Percentiles rank a stretch among this genome's conserved stretches.
phyloP scores from a whole-genome alignment of 75 land plant genomes.

The Cryptomeria japonica region DNA sequence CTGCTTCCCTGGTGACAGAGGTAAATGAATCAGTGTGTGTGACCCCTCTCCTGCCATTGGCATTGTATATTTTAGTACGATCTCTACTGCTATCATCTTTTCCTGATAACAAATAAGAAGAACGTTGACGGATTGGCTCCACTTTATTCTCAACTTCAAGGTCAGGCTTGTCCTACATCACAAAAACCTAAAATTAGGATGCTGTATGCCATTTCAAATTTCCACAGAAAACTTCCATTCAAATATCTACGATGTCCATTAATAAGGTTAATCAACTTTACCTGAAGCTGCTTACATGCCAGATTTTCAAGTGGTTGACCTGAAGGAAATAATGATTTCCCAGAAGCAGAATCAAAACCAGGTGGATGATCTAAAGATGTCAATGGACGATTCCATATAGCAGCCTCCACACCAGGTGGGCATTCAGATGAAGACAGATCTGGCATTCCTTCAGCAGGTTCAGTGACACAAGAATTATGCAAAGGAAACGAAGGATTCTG shows the following conservation, averaged over 20 bases:
- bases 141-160: neutral
- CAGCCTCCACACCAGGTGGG: neutral
- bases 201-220: neutral
- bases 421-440: neutral
- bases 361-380: neutral
- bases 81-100: slow-evolving; percentile 5
- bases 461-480: neutral
- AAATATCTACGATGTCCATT: neutral
- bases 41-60: neutral
- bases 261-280: neutral
- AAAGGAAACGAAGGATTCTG: neutral
- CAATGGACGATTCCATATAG: no score
- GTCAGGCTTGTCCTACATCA: slow-evolving; percentile 1
- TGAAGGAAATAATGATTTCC: slow-evolving; percentile 1
- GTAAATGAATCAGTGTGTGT: neutral
- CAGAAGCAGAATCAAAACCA: neutral
- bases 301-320: neutral
- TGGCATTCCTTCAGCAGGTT: neutral
- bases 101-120: neutral
- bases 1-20: neutral
- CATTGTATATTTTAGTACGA: neutral
- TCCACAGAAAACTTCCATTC: neutral
- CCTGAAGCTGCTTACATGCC: neutral
- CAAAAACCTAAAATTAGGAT: neutral
- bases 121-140: neutral